Conservation (phyloP, 2,329 filamentous ascomycete genomes). For the Colletotrichum phormii region DNA sequence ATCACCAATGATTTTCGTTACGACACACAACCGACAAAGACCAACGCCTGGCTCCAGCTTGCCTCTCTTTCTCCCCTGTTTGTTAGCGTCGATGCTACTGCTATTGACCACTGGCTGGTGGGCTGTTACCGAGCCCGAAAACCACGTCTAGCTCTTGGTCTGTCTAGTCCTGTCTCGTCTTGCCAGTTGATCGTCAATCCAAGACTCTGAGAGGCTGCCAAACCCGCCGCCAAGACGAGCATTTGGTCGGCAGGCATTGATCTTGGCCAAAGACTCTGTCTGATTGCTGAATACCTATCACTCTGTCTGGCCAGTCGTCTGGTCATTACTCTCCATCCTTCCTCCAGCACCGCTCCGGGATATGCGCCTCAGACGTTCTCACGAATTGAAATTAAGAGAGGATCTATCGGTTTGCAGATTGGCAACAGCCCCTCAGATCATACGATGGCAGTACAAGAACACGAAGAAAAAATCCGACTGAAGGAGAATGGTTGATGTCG, state of each 20-base stretch:
- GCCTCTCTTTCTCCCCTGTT: conserved; percentile 7
- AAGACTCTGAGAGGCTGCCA: conserved; percentile 32
- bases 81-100: conserved; percentile 25
- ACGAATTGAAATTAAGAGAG: conserved; percentile 1
- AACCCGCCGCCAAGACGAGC: conserved; percentile 33
- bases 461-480: neutral
- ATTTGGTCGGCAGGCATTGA: conserved; percentile 32
- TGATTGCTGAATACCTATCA: conserved; percentile 7
- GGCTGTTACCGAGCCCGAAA: conserved; percentile 24
- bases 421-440: neutral
- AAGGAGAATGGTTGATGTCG: neutral
- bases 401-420: neutral
- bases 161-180: conserved; percentile 21
- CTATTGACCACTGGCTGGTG: conserved; percentile 28
- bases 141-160: conserved; percentile 20
- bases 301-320: conserved; percentile 11
- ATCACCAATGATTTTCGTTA: conserved; percentile 18
- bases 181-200: conserved; percentile 19
- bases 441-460: neutral
- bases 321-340: conserved; percentile 16
- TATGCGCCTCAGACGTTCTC: conserved; percentile 22
- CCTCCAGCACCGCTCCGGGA: conserved; percentile 22
- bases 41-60: neutral
- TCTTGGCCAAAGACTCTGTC: conserved; percentile 10
- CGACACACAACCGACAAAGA: conserved; percentile 18